A percentile compares a stretch with the other conserved stretches of the same genome.
These are phyloP conservation scores for Bolboschoenoplectus hybrid DNA, from an alignment of 202 grass and related monocot genomes.

Conservation along the genomic window DNA sequence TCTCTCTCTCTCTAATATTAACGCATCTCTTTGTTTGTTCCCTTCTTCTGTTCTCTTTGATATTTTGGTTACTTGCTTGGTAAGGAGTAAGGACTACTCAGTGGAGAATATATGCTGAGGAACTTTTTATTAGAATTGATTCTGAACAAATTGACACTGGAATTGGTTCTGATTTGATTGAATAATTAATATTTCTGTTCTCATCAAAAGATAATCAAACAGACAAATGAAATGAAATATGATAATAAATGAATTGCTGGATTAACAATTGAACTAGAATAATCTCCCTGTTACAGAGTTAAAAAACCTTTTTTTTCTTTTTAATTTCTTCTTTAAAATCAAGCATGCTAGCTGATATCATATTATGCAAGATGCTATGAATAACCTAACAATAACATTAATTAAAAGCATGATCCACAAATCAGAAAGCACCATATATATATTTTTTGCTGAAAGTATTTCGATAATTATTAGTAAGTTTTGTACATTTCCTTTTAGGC, in stretches of 20 bases:
- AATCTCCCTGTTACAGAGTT: too few relatives aligned
- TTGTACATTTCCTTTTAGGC: neutral
- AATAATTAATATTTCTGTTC: neutral
- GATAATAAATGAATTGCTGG: neutral
- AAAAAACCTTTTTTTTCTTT: neutral
- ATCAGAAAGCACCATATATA: neutral
- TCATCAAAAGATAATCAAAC: neutral
- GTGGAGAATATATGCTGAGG: constrained; percentile 35
- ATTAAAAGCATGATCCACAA: neutral
- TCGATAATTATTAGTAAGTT: neutral
- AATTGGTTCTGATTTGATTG: neutral
- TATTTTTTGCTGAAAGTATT: neutral
- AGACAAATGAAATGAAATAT: neutral
- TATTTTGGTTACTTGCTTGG: neutral
- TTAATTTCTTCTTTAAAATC: neutral
- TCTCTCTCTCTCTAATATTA: constrained; percentile 32
- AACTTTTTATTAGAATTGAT: constrained; percentile 31
- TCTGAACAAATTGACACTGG: constrained; percentile 22
- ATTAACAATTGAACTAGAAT: neutral
- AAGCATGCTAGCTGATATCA: neutral
- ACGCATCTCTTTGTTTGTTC: neutral
- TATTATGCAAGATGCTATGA: neutral
- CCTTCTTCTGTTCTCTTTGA: constrained; percentile 12
- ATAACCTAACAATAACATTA: neutral
- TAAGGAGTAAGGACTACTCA: constrained; percentile 20